Conservation (phyloP, 495 filamentous ascomycete species). For the Daldinia decipiens region DNA sequence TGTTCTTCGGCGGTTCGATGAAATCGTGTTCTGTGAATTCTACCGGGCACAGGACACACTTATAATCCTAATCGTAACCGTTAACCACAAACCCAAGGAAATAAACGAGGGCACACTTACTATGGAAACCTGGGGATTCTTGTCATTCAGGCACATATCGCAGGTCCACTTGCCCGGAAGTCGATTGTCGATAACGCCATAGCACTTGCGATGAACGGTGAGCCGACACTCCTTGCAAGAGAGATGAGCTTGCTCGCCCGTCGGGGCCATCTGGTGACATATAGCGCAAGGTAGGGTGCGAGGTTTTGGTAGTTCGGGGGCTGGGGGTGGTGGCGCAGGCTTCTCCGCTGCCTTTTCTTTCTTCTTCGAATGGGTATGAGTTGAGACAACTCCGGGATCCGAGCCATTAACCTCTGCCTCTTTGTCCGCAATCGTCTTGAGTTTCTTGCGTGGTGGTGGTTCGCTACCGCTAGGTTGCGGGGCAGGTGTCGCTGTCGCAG, state of each 20-base stretch:
- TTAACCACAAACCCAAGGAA: conserved; percentile 37
- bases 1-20: conserved; percentile 82
- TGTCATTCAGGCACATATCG: conserved; percentile 95
- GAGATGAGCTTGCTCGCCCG: conserved; percentile 72
- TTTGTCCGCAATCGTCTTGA: conserved; percentile 57
- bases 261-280: conserved; percentile 77
- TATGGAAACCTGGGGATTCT: conserved; percentile 84
- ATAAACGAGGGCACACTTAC: conserved; percentile 58
- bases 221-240: conserved; percentile 86
- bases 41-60: conserved; percentile 91
- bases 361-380: conserved; percentile 63
- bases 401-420: conserved; percentile 44
- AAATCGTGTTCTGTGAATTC: conserved; percentile 79
- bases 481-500: conserved; percentile 24
- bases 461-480: conserved; percentile 29
- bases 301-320: conserved; percentile 78
- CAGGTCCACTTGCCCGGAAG: conserved; percentile 87
- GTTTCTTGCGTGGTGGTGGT: conserved; percentile 65
- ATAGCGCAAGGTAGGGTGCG: conserved; percentile 85
- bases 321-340: conserved; percentile 52
- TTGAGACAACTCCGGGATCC: conserved; percentile 31
- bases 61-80: conserved; percentile 70
- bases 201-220: conserved; percentile 93
- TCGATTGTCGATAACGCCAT: conserved; percentile 79
- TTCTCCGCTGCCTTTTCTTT: conserved; percentile 71